These are phyloP conservation scores for Vitis hybrid DNA, from an alignment of 177 flowering plant species.

Conservation along the genomic window DNA sequence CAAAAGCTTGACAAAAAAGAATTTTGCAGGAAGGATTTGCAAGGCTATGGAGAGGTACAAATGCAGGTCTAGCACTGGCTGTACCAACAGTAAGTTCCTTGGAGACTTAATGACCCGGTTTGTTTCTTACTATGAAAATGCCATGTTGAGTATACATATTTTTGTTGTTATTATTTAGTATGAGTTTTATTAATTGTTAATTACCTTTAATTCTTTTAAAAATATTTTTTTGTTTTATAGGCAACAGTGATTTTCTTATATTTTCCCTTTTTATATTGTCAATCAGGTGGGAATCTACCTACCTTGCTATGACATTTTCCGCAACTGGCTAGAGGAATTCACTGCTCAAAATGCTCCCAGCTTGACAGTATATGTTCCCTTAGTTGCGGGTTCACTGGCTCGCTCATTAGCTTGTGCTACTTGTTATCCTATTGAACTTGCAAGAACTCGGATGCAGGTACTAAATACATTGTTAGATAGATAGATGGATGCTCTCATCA, in stretches of 20 bases:
- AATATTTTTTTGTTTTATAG: too few species aligned
- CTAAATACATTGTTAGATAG: not conserved
- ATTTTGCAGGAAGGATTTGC: conserved; percentile 45
- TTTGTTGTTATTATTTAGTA: not conserved
- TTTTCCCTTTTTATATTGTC: not conserved
- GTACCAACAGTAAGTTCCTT: conserved; percentile 39
- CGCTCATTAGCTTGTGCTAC: conserved; percentile 47
- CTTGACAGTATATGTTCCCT: conserved; percentile 39
- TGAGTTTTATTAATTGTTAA: not conserved
- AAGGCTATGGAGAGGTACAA: conserved; percentile 56
- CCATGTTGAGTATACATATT: not conserved
- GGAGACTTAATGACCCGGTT: not conserved
- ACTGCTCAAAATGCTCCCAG: conserved; percentile 25
- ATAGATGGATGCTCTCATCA: too few species aligned
- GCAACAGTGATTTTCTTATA: too few species aligned
- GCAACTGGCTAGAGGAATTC: conserved; percentile 38
- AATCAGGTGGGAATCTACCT: conserved; percentile 54
- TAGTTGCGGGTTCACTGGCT: conserved; percentile 48
- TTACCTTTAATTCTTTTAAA: not conserved
- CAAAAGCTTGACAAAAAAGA: not conserved
- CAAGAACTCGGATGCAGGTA: conserved; percentile 62
- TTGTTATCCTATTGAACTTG: conserved; percentile 59
- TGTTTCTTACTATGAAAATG: too few species aligned
- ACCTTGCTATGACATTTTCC: conserved; percentile 50
- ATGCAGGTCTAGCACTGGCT: conserved; percentile 51